Evolutionary conservation across 73 alveolate species (phyloP).

Genomic region (Stentor coeruleus): DNA sequence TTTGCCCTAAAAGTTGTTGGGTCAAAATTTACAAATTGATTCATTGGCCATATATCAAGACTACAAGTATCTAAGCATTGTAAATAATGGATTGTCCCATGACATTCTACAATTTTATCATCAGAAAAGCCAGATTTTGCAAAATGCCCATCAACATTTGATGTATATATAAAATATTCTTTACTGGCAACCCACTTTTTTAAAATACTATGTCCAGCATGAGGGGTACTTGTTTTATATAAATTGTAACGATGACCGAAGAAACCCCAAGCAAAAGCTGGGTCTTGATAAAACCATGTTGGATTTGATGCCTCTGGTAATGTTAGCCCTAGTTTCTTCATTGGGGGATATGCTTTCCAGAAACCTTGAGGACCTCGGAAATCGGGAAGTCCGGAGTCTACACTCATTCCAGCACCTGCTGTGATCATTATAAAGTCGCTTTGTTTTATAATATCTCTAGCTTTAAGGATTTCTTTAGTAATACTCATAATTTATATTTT

Average conservation of each 20-base stretch:
- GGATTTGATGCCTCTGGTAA: conserved; percentile 60
- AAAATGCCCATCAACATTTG: conserved; percentile 73
- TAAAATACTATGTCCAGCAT: conserved; percentile 44
- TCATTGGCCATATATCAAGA: neutral
- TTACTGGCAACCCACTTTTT: conserved; percentile 31
- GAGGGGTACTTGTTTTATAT: conserved; percentile 44
- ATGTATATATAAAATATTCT: conserved; percentile 48
- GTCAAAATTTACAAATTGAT: neutral
- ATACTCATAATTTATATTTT: neutral
- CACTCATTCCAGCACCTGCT: conserved; percentile 77
- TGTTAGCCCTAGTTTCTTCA: conserved; percentile 20
- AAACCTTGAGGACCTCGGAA: conserved; percentile 61
- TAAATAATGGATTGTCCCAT: conserved; percentile 61
- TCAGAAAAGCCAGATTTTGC: conserved; percentile 55
- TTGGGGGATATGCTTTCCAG: conserved; percentile 29
- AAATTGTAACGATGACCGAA: conserved; percentile 50
- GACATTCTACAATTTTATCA: conserved; percentile 54
- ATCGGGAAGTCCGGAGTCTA: conserved; percentile 73
- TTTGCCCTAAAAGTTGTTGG: neutral
- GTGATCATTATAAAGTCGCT: neutral
- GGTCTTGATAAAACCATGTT: conserved; percentile 40
- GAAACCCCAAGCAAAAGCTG: conserved; percentile 34
- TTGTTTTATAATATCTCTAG: neutral
- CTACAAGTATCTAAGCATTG: conserved; percentile 29
- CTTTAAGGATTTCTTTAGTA: neutral